Conservation (phyloP, 2,329 filamentous ascomycete species). For the Alternaria sp. region DNA sequence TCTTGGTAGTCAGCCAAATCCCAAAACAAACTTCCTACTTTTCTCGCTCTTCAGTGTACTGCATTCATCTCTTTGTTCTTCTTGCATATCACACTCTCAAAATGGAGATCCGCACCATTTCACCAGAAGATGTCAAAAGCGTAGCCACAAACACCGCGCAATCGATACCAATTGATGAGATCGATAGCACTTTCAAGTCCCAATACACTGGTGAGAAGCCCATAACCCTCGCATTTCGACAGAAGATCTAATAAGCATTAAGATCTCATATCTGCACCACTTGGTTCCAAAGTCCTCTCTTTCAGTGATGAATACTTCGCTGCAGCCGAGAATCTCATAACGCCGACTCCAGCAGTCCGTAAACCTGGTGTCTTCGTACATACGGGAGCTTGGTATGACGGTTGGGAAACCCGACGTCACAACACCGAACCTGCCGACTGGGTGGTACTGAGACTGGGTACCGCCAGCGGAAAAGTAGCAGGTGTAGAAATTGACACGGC, state of each 20-base stretch:
- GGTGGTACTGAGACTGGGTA: conserved; percentile 66
- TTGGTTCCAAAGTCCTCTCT: conserved; percentile 60
- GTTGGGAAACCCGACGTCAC: conserved; percentile 69
- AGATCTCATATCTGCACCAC: conserved; percentile 61
- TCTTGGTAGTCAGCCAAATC: conserved; percentile 1
- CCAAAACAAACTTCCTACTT: background rate
- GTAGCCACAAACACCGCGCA: conserved; percentile 35
- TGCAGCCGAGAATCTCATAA: conserved; percentile 64
- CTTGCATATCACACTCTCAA: background rate
- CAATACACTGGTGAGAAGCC: conserved; percentile 57
- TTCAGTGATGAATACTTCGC: conserved; percentile 69
- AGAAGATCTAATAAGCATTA: background rate
- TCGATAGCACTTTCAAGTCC: conserved; percentile 62
- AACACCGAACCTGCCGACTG: conserved; percentile 65
- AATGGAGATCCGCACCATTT: conserved; percentile 45
- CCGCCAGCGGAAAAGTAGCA: conserved; percentile 71
- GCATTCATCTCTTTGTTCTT: background rate
- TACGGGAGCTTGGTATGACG: conserved; percentile 69
- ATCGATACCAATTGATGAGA: conserved; percentile 55
- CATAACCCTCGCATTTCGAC: background rate
- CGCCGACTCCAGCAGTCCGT: conserved; percentile 61
- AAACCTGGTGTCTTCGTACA: conserved; percentile 65
- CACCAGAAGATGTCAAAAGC: conserved; percentile 39
- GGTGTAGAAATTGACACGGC: conserved; percentile 82
- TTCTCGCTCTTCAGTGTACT: background rate